Conservation (phyloP, 106 monocot genomes). For the Dendrobium nobile region DNA sequence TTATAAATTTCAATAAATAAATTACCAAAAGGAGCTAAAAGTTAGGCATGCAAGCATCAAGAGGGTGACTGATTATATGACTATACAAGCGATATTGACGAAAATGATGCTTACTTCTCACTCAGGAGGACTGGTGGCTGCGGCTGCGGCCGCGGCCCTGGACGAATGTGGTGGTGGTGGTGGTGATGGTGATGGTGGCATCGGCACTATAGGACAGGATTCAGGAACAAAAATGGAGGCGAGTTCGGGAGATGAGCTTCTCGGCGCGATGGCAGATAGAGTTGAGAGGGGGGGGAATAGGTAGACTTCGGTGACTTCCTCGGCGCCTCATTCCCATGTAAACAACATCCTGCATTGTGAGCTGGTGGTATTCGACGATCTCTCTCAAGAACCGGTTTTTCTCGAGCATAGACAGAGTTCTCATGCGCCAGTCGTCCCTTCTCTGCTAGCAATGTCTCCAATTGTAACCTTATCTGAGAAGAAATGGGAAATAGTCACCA, state of each 20-base stretch:
- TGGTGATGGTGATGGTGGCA: background rate
- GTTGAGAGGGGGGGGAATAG: slow-evolving; percentile 20
- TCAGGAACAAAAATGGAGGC: slow-evolving; percentile 1
- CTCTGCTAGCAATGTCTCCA: slow-evolving; percentile 65
- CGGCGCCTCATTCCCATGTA: slow-evolving; percentile 64
- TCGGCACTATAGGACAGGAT: background rate
- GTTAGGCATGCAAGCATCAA: background rate
- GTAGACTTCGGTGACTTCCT: slow-evolving; percentile 71
- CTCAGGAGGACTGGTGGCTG: background rate
- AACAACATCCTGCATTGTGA: slow-evolving; percentile 73
- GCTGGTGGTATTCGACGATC: slow-evolving; percentile 74
- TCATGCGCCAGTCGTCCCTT: slow-evolving; percentile 60
- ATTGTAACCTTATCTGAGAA: slow-evolving; percentile 49
- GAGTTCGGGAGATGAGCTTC: background rate
- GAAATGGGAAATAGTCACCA: background rate
- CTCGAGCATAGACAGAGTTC: slow-evolving; percentile 53
- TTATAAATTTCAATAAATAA: background rate
- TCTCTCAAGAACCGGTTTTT: slow-evolving; percentile 66
- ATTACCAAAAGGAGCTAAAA: background rate
- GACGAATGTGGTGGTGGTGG: background rate
- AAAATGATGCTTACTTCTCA: background rate
- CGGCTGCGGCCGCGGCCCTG: background rate
- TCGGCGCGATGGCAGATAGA: background rate
- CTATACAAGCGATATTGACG: too few relatives aligned
- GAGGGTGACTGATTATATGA: background rate